phyloP scores from a whole-genome alignment of 352 stramenopile species.

The Globisporangium cederbergense region DNA sequence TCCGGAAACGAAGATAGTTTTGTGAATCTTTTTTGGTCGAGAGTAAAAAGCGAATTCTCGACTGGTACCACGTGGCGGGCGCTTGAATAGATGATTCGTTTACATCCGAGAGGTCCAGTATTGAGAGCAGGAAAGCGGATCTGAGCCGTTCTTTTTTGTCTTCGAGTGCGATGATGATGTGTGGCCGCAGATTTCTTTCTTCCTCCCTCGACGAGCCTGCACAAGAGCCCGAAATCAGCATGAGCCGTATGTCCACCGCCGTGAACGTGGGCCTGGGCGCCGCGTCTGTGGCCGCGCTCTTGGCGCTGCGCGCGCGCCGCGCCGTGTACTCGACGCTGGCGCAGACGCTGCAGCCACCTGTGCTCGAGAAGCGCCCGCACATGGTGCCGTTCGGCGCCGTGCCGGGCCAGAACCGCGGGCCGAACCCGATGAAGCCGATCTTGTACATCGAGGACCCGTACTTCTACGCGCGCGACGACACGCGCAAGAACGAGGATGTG shows the following conservation, averaged over 20 bases:
- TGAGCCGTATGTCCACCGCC: slow-evolving; percentile 47
- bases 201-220: background rate
- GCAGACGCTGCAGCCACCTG: slow-evolving; percentile 39
- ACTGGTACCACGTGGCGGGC: no score
- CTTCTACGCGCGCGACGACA: slow-evolving; percentile 94
- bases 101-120: background rate
- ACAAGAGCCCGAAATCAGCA: slow-evolving; percentile 11
- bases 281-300: slow-evolving; percentile 49
- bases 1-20: no score
- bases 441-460: slow-evolving; percentile 92
- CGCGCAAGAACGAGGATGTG: slow-evolving; percentile 89
- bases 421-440: slow-evolving; percentile 88
- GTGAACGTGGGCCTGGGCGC: slow-evolving; percentile 57
- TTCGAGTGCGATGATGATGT: background rate
- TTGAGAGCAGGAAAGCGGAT: background rate
- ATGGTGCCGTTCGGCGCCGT: slow-evolving; percentile 84
- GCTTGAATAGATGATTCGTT: background rate
- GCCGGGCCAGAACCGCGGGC: slow-evolving; percentile 72
- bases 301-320: slow-evolving; percentile 52
- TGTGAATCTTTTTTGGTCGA: no score
- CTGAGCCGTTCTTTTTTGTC: background rate
- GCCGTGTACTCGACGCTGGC: slow-evolving; percentile 57
- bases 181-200: background rate
- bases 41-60: no score
- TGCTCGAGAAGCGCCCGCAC: slow-evolving; percentile 66